Evolutionary conservation across 2,329 filamentous ascomycete genomes (phyloP).

Genomic region (Ophiocordyceps sinensis): DNA sequence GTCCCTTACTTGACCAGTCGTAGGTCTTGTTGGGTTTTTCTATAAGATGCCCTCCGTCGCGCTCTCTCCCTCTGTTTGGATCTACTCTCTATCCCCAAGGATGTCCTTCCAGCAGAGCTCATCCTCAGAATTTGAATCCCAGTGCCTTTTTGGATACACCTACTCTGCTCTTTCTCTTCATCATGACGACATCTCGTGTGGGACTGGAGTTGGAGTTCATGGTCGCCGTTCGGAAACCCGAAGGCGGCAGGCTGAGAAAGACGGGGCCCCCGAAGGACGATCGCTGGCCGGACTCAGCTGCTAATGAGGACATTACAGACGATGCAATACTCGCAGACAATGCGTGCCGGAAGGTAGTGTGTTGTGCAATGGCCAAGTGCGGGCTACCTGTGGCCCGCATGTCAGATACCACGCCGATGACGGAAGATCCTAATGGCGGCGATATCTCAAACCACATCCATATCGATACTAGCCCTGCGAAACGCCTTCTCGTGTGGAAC

Average conservation of each 20-base stretch:
- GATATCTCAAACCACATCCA: neutral
- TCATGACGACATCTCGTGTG: constrained; percentile 1
- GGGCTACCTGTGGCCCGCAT: constrained; percentile 6
- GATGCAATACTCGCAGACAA: constrained; percentile 4
- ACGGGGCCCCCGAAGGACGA: neutral
- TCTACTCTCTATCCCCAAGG: too few relatives aligned
- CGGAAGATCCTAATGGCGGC: neutral
- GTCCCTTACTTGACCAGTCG: too few relatives aligned
- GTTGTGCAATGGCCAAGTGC: constrained; percentile 6
- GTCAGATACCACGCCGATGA: neutral
- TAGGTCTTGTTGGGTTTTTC: too few relatives aligned
- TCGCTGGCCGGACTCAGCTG: neutral
- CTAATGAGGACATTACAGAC: neutral
- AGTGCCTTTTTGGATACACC: neutral
- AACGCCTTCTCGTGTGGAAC: neutral
- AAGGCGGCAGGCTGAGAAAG: neutral
- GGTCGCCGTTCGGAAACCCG: constrained; percentile 3
- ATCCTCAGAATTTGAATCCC: neutral
- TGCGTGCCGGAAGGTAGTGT: constrained; percentile 4
- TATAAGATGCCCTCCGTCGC: too few relatives aligned
- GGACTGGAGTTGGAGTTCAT: constrained; percentile 15
- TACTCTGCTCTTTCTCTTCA: neutral
- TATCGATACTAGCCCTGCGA: neutral
- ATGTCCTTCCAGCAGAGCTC: too few relatives aligned
- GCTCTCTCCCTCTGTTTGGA: too few relatives aligned